A percentile compares a stretch with the other conserved stretches of the same genome.
phyloP scores from a whole-genome alignment of 2,329 filamentous ascomycete genomes.

The Aspergillus fijiensis region DNA sequence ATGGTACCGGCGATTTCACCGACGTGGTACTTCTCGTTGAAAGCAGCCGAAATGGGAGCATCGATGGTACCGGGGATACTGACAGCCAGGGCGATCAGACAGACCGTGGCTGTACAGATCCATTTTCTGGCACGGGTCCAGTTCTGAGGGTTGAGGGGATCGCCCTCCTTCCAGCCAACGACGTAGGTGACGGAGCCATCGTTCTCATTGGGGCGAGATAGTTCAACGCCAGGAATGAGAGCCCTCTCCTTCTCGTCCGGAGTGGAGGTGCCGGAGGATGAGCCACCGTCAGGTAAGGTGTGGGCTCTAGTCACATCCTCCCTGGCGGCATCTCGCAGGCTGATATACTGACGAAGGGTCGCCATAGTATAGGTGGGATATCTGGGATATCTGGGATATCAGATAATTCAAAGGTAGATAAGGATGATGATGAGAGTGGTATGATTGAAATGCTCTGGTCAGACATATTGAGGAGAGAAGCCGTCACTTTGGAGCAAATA shows the following conservation, averaged over 20 bases:
- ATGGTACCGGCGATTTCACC: slow-evolving; percentile 1
- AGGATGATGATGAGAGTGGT: not conserved
- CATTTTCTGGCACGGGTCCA: slow-evolving; percentile 1
- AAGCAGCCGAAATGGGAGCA: not conserved
- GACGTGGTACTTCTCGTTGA: slow-evolving; percentile 1
- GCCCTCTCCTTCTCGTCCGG: not conserved
- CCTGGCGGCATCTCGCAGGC: not conserved
- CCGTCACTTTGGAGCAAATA: not conserved
- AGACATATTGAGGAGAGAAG: not conserved
- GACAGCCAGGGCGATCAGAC: slow-evolving; percentile 1
- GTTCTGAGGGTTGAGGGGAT: not conserved
- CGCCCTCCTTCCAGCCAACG: not conserved
- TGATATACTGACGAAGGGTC: slow-evolving; percentile 1
- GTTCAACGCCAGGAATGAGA: not conserved
- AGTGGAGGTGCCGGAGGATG: slow-evolving; percentile 1
- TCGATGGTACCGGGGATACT: slow-evolving; percentile 2
- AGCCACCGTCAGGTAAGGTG: not conserved
- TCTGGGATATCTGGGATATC: not conserved
- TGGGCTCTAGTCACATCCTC: not conserved
- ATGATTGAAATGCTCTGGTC: not conserved
- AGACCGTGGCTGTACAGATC: slow-evolving; percentile 1
- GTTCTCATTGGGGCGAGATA: not conserved
- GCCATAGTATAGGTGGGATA: not conserved
- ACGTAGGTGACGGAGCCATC: not conserved
- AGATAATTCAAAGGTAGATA: not conserved